Evolutionary conservation across 2,329 filamentous ascomycete genomes (phyloP), one percentile per base, ranked within the genome.

Genomic region (Apiospora marii): DNA sequence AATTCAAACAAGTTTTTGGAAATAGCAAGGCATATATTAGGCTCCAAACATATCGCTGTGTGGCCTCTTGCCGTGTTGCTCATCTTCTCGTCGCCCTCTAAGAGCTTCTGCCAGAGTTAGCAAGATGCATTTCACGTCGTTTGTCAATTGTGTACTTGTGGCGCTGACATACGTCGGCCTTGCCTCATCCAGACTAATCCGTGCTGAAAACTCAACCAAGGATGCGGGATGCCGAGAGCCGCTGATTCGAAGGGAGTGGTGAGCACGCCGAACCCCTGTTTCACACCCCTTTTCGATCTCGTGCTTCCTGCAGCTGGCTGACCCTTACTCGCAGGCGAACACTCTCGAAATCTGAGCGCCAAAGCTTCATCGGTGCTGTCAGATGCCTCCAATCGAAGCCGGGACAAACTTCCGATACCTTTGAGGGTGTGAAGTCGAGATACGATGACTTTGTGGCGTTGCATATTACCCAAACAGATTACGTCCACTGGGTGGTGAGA

Each of bases 361-460:
- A 77, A 30, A 75, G 77, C 14, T 86, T 84, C 76, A 83, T 83
- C 69, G 74, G 81, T 22, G 83, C 85, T 12, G 79, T 85, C 24
- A 76, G 81, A 37, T 86, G 85, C 71, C 72, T 86, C 64, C 78
- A 81, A 71, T 72, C 72, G 8, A 76, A 78, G 72, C 79, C 83
- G 13, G 74, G 80, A 5, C 72, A 76, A 22, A 80, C 77, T 2
- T 74, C 76, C 24, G 69, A 78, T 6, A 68, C 73, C 4, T 79
- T 81, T 67, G 79, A 79, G 1, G 85, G 85, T 5, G 82, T 80
- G 0, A 79, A 76, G 70, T 82, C 80, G 43, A 83, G 85, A n/a
- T 86, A 81, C 73, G 85, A 86, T 76, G 85, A 86, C 74, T 86
- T 85, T 71, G 77, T 83, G 46, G 84, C 80, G 12, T 76, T 82